Evolutionary conservation across 2,329 filamentous ascomycete species (phyloP).

Genomic region (Colletotrichum euphorbiae): DNA sequence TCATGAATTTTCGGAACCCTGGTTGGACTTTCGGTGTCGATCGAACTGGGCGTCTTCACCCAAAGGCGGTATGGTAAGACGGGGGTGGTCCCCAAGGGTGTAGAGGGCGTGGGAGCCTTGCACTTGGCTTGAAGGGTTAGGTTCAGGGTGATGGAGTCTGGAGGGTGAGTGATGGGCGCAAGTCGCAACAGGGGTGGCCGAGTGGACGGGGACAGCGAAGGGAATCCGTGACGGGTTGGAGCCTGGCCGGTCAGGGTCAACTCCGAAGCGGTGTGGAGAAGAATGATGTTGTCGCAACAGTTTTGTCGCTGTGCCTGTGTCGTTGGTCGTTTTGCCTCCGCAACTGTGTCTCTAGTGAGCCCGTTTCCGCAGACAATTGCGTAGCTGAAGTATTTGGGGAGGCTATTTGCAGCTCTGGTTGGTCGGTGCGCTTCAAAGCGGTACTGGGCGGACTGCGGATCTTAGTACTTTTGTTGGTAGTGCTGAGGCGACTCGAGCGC

Average conservation of each 20-base stretch:
- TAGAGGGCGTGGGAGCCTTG: conserved; percentile 26
- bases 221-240: conserved; percentile 19
- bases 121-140: background rate
- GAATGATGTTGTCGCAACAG: conserved; percentile 37
- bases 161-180: conserved; percentile 18
- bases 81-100: conserved; percentile 21
- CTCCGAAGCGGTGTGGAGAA: conserved; percentile 36
- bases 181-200: conserved; percentile 22
- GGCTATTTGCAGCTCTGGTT: conserved; percentile 6
- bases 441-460: conserved; percentile 4
- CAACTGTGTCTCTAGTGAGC: conserved; percentile 16
- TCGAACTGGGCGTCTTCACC: background rate
- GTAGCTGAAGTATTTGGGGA: background rate
- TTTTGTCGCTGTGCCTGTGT: conserved; percentile 18
- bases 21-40: conserved; percentile 1
- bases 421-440: conserved; percentile 25
- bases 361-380: background rate
- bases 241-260: conserved; percentile 9
- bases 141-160: conserved; percentile 18
- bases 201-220: conserved; percentile 17
- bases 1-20: too few species aligned
- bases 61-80: conserved; percentile 24
- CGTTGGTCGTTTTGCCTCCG: conserved; percentile 17
- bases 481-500: background rate
- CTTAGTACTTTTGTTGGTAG: background rate